These are phyloP conservation scores for Ganoderma boninense DNA, from an alignment of 1,284 basidiomycete genomes.

Conservation along the genomic window DNA sequence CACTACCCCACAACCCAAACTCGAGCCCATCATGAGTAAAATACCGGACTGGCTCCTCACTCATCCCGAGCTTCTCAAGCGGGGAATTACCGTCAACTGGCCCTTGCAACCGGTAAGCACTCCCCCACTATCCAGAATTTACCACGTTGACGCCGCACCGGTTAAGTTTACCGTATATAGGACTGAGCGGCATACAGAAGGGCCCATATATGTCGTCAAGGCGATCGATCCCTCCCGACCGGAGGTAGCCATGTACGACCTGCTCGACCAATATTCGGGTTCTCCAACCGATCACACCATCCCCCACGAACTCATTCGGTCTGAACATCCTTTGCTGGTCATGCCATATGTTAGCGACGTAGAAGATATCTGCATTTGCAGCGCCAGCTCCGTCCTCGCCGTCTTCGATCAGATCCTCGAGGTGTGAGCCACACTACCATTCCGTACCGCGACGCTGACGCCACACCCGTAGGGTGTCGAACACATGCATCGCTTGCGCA, in stretches of 20 bases:
- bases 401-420: neutral
- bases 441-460: neutral
- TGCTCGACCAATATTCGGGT: neutral
- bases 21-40: neutral
- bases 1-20: no score
- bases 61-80: neutral
- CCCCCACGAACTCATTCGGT: no score
- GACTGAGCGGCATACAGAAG: neutral
- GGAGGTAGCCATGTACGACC: neutral
- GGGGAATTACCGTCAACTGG: neutral
- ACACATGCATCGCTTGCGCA: neutral
- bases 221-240: neutral
- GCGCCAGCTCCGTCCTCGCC: no score
- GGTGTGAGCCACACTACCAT: neutral
- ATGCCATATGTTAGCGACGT: no score
- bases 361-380: no score
- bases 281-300: neutral
- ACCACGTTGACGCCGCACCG: no score
- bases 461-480: neutral
- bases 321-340: no score
- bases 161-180: neutral
- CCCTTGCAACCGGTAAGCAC: neutral
- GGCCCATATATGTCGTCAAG: neutral
- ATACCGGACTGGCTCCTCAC: neutral
- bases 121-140: neutral